Evolutionary conservation across 768 basidiomycete species (phyloP), one percentile per base, ranked within the genome.

Genomic region (Chalciporus pseudorubinellus): DNA sequence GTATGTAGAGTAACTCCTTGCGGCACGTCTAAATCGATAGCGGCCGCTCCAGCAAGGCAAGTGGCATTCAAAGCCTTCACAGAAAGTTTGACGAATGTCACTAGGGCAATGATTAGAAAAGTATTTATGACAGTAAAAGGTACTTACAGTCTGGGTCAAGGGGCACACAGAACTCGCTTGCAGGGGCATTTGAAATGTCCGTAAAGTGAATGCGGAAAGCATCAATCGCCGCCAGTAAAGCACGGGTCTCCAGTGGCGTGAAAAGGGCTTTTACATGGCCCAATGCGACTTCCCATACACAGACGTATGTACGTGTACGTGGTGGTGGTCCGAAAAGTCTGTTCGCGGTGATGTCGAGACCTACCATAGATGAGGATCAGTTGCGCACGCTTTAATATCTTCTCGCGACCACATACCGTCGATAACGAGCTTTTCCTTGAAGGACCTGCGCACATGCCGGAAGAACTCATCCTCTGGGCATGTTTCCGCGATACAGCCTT

Each of bases 311-410:
- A 2, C 88, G 71, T 0, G 89, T 89, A 3, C 81, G 79, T 7
- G 95, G 95, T 51, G 84, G 82, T 12, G 91, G 90, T 8, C 95
- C 95, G 62, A 97, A 95, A 11, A 98, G 72, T 21, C 95, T 83
- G 63, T 97, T 81, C 2, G 90, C 86, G 13, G 83, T 81, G 43
- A 98, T 81, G 53, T 90, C 81, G 57, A 95, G 67, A 11, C 88
- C 91, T 89, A 11, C 29, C 29, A 31, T 28, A 4, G 26, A 31
- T 31, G 10, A 21, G 20, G 11, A 51, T 26, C 42, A 6, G 43
- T 60, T 34, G 13, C 45, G 22, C 47, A 28, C 39, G 31, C 44
- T 42, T 39, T 43, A 22, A 18, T 9, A 19, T 34, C 33, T 39
- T 33, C 9, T 4, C 20, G 42, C 28, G 28, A 38, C 18, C 36